Evolutionary conservation across 352 stramenopile genomes (phyloP).

Genomic region (Globisporangium acanthophoron): DNA sequence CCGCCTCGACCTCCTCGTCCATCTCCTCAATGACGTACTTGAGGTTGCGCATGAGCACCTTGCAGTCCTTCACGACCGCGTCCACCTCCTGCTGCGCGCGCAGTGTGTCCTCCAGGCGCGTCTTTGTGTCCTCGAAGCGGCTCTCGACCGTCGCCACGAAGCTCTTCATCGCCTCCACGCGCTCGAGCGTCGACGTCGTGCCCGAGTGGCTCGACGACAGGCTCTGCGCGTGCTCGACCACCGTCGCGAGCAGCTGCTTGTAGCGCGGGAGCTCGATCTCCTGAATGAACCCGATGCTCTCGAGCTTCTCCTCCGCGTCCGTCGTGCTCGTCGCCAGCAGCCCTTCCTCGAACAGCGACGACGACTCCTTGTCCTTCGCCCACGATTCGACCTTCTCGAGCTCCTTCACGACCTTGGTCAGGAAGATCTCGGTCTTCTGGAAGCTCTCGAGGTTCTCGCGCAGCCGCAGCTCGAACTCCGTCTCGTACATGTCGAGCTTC

Average conservation of each 20-base stretch:
- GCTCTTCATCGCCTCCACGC: conserved; percentile 64
- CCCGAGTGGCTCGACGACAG: conserved; percentile 68
- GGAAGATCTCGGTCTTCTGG: conserved; percentile 78
- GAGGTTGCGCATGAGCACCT: conserved; percentile 79
- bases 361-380: conserved; percentile 76
- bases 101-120: conserved; percentile 44
- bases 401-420: conserved; percentile 83
- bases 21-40: conserved; percentile 88
- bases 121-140: conserved; percentile 63
- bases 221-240: conserved; percentile 58
- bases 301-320: conserved; percentile 76
- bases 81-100: conserved; percentile 65
- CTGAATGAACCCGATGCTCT: conserved; percentile 78
- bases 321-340: conserved; percentile 46
- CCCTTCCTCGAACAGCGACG: conserved; percentile 60
- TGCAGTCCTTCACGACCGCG: conserved; percentile 83
- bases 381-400: conserved; percentile 79
- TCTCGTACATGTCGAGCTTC: conserved; percentile 59
- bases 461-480: conserved; percentile 65
- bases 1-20: conserved; percentile 81
- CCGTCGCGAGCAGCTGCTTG: conserved; percentile 64
- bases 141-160: conserved; percentile 75
- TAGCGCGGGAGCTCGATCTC: conserved; percentile 81
- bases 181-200: conserved; percentile 58
- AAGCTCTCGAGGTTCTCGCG: conserved; percentile 73